These are phyloP conservation scores for Penicillium sp. DNA, from an alignment of 2,329 filamentous ascomycete genomes.

Conservation along the genomic window DNA sequence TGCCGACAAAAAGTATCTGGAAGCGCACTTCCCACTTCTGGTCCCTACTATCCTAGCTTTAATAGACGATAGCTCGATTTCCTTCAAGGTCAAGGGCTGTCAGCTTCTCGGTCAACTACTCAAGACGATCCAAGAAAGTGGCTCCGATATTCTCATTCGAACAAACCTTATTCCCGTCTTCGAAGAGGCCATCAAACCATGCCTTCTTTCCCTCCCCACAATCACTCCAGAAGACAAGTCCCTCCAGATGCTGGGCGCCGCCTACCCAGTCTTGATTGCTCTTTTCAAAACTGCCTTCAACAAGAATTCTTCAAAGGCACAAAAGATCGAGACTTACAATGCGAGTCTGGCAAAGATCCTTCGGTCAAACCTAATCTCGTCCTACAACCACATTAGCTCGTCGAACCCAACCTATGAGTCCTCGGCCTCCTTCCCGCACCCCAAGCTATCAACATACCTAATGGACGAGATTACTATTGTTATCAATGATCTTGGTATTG, in stretches of 20 bases:
- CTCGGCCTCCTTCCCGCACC: conserved; percentile 45
- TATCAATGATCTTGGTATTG: conserved; percentile 35
- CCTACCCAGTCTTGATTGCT: conserved; percentile 66
- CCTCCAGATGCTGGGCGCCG: conserved; percentile 59
- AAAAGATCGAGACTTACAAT: conserved; percentile 23
- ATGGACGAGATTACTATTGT: conserved; percentile 29
- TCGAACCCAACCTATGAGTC: conserved; percentile 44
- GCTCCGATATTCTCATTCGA: conserved; percentile 41
- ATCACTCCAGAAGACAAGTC: conserved; percentile 75
- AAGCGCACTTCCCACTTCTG: conserved; percentile 46
- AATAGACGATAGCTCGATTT: conserved; percentile 42
- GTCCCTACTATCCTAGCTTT: conserved; percentile 45
- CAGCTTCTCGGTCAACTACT: conserved; percentile 37
- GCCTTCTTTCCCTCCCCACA: conserved; percentile 73
- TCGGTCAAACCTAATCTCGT: conserved; percentile 37
- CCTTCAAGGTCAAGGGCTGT: conserved; percentile 42
- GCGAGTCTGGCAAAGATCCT: conserved; percentile 28
- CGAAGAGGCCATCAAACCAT: conserved; percentile 54
- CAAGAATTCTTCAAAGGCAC: conserved; percentile 16
- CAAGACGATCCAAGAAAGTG: conserved; percentile 32
- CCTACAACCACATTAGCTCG: conserved; percentile 49
- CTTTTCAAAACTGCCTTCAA: conserved; percentile 53
- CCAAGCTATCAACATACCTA: conserved; percentile 51
- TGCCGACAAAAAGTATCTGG: conserved; percentile 31
- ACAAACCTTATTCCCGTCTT: conserved; percentile 49